A percentile compares a stretch with the other conserved stretches of the same genome.
phyloP scores from a whole-genome alignment of 164 flowering plant species.

The Stephania japonica region DNA sequence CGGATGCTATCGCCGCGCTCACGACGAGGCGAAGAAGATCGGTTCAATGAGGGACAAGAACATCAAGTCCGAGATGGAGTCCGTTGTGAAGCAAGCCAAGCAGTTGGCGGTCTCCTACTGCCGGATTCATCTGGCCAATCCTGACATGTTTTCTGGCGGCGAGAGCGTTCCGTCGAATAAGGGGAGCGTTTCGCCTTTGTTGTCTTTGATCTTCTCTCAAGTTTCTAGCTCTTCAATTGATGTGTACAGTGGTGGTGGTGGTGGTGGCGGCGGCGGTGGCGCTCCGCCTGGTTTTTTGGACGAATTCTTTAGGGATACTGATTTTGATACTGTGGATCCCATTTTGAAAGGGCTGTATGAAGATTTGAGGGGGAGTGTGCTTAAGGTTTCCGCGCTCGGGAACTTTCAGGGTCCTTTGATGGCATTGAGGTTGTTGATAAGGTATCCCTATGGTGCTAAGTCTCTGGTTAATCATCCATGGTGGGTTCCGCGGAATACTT shows the following conservation, averaged over 20 bases:
- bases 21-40: slow-evolving; percentile 72
- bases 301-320: slow-evolving; percentile 74
- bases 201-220: slow-evolving; percentile 62
- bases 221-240: slow-evolving; percentile 43
- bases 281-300: slow-evolving; percentile 83
- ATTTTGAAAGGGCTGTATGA: slow-evolving; percentile 71
- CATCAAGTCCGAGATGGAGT: slow-evolving; percentile 60
- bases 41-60: slow-evolving; percentile 65
- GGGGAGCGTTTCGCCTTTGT: slow-evolving; percentile 41
- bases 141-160: slow-evolving; percentile 49
- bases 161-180: slow-evolving; percentile 5
- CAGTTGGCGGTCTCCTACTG: slow-evolving; percentile 63
- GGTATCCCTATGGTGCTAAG: slow-evolving; percentile 61
- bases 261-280: slow-evolving; percentile 23
- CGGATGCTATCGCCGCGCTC: slow-evolving; percentile 76
- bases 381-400: slow-evolving; percentile 82
- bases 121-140: slow-evolving; percentile 73
- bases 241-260: slow-evolving; percentile 50
- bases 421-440: slow-evolving; percentile 60
- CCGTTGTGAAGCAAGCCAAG: slow-evolving; percentile 52
- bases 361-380: slow-evolving; percentile 68
- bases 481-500: slow-evolving; percentile 77
- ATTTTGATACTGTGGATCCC: slow-evolving; percentile 75
- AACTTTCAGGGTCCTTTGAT: slow-evolving; percentile 85
- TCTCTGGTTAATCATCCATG: slow-evolving; percentile 70